These are phyloP conservation scores for Friedmanniomyces endolithicus DNA, from an alignment of 495 filamentous ascomycete species.

Conservation along the genomic window DNA sequence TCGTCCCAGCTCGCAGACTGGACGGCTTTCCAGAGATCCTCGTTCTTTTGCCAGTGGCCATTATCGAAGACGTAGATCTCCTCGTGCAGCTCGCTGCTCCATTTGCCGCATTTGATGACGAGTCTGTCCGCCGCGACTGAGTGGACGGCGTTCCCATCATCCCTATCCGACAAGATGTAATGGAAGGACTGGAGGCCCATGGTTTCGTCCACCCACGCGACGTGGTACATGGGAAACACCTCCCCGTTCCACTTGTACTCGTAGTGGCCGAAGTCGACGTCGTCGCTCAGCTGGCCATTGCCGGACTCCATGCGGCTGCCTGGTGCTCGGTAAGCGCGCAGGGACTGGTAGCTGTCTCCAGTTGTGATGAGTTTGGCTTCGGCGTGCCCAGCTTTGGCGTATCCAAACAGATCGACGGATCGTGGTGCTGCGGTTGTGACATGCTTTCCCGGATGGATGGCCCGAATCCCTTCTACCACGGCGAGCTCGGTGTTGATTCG, in stretches of 20 bases:
- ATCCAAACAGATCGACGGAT: conserved; percentile 31
- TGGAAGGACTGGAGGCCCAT: conserved; percentile 18
- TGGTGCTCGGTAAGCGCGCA: conserved; percentile 37
- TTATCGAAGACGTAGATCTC: conserved; percentile 54
- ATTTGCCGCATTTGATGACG: conserved; percentile 39
- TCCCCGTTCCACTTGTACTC: conserved; percentile 37
- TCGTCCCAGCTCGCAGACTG: conserved; percentile 38
- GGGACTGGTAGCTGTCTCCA: conserved; percentile 19
- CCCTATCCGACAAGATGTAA: conserved; percentile 31
- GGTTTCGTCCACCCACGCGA: conserved; percentile 34
- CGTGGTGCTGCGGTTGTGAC: background rate
- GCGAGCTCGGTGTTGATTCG: conserved; percentile 1
- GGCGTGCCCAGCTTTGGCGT: conserved; percentile 39
- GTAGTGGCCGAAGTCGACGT: conserved; percentile 40
- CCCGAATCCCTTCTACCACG: background rate
- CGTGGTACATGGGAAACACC: conserved; percentile 41
- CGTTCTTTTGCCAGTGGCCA: conserved; percentile 46
- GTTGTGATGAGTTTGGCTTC: conserved; percentile 27
- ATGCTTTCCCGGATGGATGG: conserved; percentile 6
- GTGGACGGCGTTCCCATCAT: background rate
- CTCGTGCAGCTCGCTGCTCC: conserved; percentile 40
- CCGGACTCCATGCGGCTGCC: conserved; percentile 38
- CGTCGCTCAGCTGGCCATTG: conserved; percentile 33
- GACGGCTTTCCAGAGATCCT: conserved; percentile 44
- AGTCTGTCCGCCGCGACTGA: conserved; percentile 35